Conservation (phyloP, 192 early-diverging fungal genomes). For the Pecoramyces ruminantium region DNA sequence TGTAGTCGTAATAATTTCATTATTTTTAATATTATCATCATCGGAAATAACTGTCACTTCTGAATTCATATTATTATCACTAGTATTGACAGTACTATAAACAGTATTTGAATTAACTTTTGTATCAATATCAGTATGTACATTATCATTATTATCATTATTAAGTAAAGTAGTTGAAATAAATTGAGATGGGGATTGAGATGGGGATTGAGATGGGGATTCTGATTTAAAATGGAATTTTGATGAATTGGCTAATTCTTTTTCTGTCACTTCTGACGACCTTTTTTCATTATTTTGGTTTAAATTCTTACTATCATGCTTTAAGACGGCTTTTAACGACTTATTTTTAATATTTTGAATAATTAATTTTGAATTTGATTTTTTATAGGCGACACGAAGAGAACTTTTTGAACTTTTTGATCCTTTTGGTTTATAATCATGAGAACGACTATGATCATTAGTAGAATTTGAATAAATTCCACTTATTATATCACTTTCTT, state of each 20-base stretch:
- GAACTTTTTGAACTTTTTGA: neutral
- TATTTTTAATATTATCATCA: too few relatives aligned
- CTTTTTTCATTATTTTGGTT: neutral
- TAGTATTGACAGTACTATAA: neutral
- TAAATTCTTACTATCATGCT: neutral
- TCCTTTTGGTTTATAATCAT: neutral
- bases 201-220: neutral
- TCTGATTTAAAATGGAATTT: too few relatives aligned
- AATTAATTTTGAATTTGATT: neutral
- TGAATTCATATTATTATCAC: neutral
- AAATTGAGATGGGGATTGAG: neutral
- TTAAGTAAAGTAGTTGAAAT: neutral
- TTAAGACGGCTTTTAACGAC: neutral
- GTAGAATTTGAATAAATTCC: neutral
- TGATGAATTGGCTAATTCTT: neutral
- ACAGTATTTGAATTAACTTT: neutral
- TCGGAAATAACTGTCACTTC: too few relatives aligned
- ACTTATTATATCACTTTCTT: neutral
- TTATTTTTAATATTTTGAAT: neutral
- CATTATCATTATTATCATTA: too few relatives aligned
- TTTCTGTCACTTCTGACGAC: neutral
- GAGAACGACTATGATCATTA: too few relatives aligned
- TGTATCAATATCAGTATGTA: neutral
- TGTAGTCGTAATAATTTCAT: neutral
- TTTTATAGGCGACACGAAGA: neutral